These are phyloP conservation scores for Trifolium repens DNA, from an alignment of 306 rosid genomes.

Conservation along the genomic window DNA sequence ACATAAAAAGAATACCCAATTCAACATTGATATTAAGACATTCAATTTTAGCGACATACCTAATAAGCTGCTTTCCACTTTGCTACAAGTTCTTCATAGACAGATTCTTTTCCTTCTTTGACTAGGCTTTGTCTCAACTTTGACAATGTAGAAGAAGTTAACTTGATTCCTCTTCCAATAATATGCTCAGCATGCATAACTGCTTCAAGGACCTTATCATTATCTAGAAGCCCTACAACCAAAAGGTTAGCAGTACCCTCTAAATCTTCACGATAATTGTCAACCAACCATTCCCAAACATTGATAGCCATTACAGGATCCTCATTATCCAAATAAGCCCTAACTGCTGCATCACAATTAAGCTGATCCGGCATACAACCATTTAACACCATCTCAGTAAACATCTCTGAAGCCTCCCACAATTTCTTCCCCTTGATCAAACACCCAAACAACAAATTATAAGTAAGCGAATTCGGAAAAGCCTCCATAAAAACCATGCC, in stretches of 20 bases:
- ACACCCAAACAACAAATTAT: conserved; percentile 58
- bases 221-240: conserved; percentile 56
- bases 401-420: conserved; percentile 52
- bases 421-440: conserved; percentile 56
- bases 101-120: conserved; percentile 50
- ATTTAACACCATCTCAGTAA: conserved; percentile 66
- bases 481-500: conserved; percentile 60
- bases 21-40: background rate
- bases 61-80: conserved; percentile 52
- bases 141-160: conserved; percentile 57
- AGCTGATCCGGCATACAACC: conserved; percentile 62
- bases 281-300: conserved; percentile 65
- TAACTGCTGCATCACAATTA: conserved; percentile 60
- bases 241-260: conserved; percentile 59
- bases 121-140: conserved; percentile 65
- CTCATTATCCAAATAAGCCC: conserved; percentile 51
- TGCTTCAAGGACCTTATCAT: conserved; percentile 60
- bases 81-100: conserved; percentile 56
- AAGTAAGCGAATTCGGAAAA: conserved; percentile 58
- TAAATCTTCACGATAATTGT: conserved; percentile 51
- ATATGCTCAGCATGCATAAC: conserved; percentile 75
- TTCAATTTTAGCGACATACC: conserved; percentile 28
- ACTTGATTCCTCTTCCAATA: conserved; percentile 59
- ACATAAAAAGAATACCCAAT: background rate
- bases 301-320: conserved; percentile 56